Conservation (phyloP, 106 monocot genomes). For the Amphibolis antarctica region DNA sequence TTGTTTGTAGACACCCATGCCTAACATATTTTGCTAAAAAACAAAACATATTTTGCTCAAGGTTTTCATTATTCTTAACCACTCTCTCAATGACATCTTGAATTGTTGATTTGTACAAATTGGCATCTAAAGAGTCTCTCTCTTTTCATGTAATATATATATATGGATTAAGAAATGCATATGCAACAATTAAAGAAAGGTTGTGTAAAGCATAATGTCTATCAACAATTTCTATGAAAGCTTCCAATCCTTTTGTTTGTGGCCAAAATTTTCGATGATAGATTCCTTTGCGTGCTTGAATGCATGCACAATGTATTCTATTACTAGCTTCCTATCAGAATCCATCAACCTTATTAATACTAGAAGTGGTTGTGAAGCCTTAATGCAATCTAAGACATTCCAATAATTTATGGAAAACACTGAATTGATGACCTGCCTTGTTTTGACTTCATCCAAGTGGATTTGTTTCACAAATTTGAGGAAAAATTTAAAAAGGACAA, state of each 20-base stretch:
- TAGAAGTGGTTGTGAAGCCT: not conserved
- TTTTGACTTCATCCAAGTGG: not conserved
- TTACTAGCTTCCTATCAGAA: not conserved
- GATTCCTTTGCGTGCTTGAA: not conserved
- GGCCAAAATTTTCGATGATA: not conserved
- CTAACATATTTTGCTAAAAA: not conserved
- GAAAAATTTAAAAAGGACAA: not conserved
- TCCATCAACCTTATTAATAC: not conserved
- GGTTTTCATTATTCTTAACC: not conserved
- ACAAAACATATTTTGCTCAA: not conserved
- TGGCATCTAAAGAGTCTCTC: not conserved
- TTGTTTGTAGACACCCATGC: not conserved
- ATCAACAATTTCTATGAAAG: not conserved
- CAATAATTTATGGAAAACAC: not conserved
- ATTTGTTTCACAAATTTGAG: not conserved
- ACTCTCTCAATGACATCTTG: not conserved
- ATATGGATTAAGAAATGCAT: not conserved
- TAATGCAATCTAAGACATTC: not conserved
- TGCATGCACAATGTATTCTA: not conserved
- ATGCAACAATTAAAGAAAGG: not conserved
- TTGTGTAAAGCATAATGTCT: not conserved
- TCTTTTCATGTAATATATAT: not conserved
- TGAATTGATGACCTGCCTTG: not conserved
- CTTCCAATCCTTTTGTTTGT: not conserved
- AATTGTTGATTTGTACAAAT: not conserved